Evolutionary conservation across 768 basidiomycete genomes (phyloP).

Genomic region (Favolaschia claudopus): DNA sequence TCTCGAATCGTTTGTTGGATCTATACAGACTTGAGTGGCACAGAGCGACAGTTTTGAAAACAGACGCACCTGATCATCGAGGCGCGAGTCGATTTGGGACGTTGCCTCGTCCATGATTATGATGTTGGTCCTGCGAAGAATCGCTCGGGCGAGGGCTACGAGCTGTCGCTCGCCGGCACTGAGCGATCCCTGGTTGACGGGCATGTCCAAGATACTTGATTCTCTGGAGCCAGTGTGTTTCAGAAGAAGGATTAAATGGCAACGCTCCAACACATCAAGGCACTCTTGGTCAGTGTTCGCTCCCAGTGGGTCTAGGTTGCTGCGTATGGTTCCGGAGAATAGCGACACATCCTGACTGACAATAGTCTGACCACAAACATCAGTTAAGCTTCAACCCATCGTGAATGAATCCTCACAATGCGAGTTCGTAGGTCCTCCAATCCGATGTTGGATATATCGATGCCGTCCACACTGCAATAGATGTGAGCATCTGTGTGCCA

Average conservation of each 20-base stretch:
- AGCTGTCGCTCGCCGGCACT: conserved; percentile 84
- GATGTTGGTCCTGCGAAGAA: conserved; percentile 68
- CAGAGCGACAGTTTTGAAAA: neutral
- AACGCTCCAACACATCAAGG: conserved; percentile 68
- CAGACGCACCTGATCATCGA: conserved; percentile 68
- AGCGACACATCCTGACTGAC: conserved; percentile 79
- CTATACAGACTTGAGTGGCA: conserved; percentile 35
- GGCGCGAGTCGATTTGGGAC: conserved; percentile 72
- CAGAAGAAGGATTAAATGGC: conserved; percentile 62
- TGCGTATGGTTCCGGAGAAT: conserved; percentile 75
- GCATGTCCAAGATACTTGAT: conserved; percentile 59
- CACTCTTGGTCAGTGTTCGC: conserved; percentile 68
- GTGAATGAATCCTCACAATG: conserved; percentile 49
- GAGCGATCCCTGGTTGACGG: conserved; percentile 70
- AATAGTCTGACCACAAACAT: conserved; percentile 56
- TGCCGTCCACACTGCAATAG: conserved; percentile 63
- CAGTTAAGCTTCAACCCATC: neutral
- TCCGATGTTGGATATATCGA: conserved; percentile 73
- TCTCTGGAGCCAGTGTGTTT: conserved; percentile 42
- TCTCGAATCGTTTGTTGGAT: conserved; percentile 79
- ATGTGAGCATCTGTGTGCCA: neutral
- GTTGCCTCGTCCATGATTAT: conserved; percentile 84
- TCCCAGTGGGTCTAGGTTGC: conserved; percentile 75
- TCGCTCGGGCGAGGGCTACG: conserved; percentile 72
- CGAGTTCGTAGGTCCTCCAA: conserved; percentile 72